Percentiles rank a stretch among this genome's conserved stretches.
Conservation (phyloP, 2,329 filamentous ascomycete species). For the Xylaria sp. region DNA sequence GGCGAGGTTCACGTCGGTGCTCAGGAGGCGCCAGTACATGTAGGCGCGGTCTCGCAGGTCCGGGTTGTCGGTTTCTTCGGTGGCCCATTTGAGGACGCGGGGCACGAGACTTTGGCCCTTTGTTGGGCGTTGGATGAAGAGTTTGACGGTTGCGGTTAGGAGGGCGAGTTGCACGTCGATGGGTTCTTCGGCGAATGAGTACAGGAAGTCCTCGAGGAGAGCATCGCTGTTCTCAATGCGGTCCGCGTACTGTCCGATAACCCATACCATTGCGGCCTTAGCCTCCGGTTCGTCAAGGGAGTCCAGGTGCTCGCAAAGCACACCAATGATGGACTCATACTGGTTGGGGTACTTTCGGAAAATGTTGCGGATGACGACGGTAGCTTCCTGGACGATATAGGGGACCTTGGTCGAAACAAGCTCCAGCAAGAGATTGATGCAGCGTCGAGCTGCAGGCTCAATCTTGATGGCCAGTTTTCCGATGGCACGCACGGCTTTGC, state of each 20-base stretch:
- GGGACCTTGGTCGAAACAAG: conserved; percentile 96
- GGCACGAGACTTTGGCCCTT: conserved; percentile 91
- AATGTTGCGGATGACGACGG: conserved; percentile 97
- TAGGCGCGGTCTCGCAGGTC: conserved; percentile 93
- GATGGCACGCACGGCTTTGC: conserved; percentile 94
- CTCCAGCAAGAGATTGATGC: conserved; percentile 88
- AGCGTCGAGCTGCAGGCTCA: conserved; percentile 82
- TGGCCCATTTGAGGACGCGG: conserved; percentile 95
- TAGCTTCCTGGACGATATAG: conserved; percentile 98
- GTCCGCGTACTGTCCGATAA: conserved; percentile 96
- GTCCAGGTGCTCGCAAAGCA: conserved; percentile 91
- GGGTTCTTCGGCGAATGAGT: conserved; percentile 88
- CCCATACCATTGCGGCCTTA: conserved; percentile 98
- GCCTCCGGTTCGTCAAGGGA: conserved; percentile 95
- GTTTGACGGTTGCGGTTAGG: conserved; percentile 91
- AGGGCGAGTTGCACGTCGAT: conserved; percentile 93
- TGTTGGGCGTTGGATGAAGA: conserved; percentile 94
- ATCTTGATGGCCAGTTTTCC: conserved; percentile 99
- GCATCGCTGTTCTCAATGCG: conserved; percentile 96
- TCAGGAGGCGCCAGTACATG: conserved; percentile 98
- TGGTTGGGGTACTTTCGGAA: conserved; percentile 99
- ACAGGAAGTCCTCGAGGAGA: conserved; percentile 89
- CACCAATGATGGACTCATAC: conserved; percentile 96
- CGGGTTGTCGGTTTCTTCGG: conserved; percentile 97
- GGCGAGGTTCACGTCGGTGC: conserved; percentile 81